Conservation (phyloP, 2,329 filamentous ascomycete genomes). For the Calonectria hongkongensis region DNA sequence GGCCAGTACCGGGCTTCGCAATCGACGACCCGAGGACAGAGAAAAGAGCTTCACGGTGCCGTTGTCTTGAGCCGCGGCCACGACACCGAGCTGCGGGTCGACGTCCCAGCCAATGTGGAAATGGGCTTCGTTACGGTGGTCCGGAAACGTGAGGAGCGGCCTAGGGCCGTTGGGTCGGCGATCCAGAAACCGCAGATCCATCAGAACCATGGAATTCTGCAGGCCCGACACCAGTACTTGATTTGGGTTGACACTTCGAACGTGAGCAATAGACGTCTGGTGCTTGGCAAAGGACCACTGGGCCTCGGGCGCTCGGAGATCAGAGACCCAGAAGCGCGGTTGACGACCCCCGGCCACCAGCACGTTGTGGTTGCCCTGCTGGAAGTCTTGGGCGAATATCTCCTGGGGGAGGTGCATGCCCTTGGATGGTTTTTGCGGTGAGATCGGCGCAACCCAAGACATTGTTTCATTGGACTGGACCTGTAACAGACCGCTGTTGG, state of each 20-base stretch:
- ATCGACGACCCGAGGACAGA: conserved; percentile 64
- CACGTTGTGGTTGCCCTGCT: conserved; percentile 64
- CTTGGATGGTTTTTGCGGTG: conserved; percentile 49
- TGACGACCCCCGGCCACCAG: conserved; percentile 71
- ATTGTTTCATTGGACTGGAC: conserved; percentile 58
- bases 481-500: conserved; percentile 67
- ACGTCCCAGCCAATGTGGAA: conserved; percentile 72
- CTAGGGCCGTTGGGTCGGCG: conserved; percentile 47
- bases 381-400: conserved; percentile 71
- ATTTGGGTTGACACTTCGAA: conserved; percentile 69
- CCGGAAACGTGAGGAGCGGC: conserved; percentile 69
- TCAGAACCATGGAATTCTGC: conserved; percentile 69
- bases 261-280: conserved; percentile 67
- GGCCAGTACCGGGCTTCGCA: conserved; percentile 57
- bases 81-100: conserved; percentile 66
- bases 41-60: conserved; percentile 71
- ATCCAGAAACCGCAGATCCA: conserved; percentile 71
- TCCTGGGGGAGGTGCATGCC: conserved; percentile 56
- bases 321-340: conserved; percentile 67
- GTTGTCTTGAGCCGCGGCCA: conserved; percentile 73
- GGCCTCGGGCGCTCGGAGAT: conserved; percentile 63
- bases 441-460: conserved; percentile 61
- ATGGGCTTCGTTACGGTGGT: conserved; percentile 70
- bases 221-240: conserved; percentile 73
- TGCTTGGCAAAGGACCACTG: conserved; percentile 60